A percentile compares a stretch with the other conserved stretches of the same genome.
Evolutionary conservation across 140 eudicot genomes (phyloP).

Genomic region (Flaveria floridana): DNA sequence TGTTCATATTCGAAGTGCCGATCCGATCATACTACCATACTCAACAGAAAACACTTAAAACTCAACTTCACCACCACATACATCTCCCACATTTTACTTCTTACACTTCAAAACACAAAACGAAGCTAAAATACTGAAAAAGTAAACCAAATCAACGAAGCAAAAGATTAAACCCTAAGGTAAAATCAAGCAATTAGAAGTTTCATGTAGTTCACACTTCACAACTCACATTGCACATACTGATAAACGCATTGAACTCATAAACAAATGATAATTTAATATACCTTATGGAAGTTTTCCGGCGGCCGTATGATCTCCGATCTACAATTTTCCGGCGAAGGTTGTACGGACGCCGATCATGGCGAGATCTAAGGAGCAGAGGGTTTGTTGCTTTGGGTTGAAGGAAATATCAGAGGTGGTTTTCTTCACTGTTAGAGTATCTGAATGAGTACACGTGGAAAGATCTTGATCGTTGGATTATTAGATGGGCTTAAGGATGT

Average conservation of each 20-base stretch:
- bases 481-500: slow-evolving; percentile 23
- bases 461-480: slow-evolving; percentile 27
- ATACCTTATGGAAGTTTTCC: slow-evolving; percentile 22
- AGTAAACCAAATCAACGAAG: background rate
- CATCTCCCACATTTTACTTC: slow-evolving; percentile 20
- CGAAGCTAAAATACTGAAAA: background rate
- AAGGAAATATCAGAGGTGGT: slow-evolving; percentile 27
- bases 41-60: slow-evolving; percentile 13
- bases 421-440: slow-evolving; percentile 31
- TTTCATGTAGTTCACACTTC: background rate
- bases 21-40: background rate
- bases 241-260: slow-evolving; percentile 1
- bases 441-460: slow-evolving; percentile 27
- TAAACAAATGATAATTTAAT: background rate
- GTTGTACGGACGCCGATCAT: slow-evolving; percentile 40
- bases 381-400: slow-evolving; percentile 27
- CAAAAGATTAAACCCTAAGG: slow-evolving; percentile 25
- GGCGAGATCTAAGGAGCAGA: slow-evolving; percentile 41
- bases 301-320: slow-evolving; percentile 23
- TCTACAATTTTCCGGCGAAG: slow-evolving; percentile 32
- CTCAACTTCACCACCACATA: slow-evolving; percentile 11
- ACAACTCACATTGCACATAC: slow-evolving; percentile 23
- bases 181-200: slow-evolving; percentile 20
- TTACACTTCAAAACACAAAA: slow-evolving; percentile 26
- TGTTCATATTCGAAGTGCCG: slow-evolving; percentile 13